Evolutionary conservation across 192 early-diverging fungal species (phyloP).

Genomic region (Coemansia sp.): DNA sequence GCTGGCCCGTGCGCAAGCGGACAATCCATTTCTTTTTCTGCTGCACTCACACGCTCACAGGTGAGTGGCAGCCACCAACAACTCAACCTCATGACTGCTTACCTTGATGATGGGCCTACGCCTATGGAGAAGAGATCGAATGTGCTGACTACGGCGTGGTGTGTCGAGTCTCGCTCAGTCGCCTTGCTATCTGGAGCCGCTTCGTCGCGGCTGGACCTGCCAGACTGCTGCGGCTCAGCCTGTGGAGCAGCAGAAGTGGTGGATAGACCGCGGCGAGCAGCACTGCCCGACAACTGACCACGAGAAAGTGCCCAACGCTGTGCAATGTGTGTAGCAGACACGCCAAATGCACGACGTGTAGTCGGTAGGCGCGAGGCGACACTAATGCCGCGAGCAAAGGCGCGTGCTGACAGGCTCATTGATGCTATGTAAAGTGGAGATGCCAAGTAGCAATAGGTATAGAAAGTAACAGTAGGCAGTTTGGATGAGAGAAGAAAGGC

Average conservation of each 20-base stretch:
- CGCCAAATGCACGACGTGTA: not conserved
- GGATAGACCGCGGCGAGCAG: slow-evolving; percentile 18
- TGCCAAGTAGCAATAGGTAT: not conserved
- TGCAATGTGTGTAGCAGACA: not conserved
- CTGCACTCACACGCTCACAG: not conserved
- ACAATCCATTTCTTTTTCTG: slow-evolving; percentile 1
- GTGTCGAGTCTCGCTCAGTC: slow-evolving; percentile 41
- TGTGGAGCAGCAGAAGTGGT: slow-evolving; percentile 35
- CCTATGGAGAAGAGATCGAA: slow-evolving; percentile 97
- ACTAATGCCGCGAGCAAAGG: slow-evolving; percentile 24
- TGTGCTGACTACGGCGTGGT: slow-evolving; percentile 87
- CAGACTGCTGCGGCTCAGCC: slow-evolving; percentile 37
- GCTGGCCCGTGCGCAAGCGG: slow-evolving; percentile 36
- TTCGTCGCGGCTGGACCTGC: slow-evolving; percentile 12
- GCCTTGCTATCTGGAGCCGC: slow-evolving; percentile 19
- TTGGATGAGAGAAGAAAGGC: not conserved
- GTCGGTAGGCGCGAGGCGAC: slow-evolving; percentile 10
- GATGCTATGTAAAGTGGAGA: not conserved
- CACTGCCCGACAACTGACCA: not conserved
- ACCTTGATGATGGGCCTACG: slow-evolving; percentile 86
- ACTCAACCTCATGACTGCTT: slow-evolving; percentile 33
- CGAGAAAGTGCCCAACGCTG: not conserved
- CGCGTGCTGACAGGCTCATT: slow-evolving; percentile 34
- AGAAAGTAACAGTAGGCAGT: not conserved
- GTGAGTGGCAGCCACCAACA: slow-evolving; percentile 11